Percentiles rank a stretch among this genome's conserved stretches.
Conservation (phyloP, 345 rosid genomes). For the Lenwebbia sp. region DNA sequence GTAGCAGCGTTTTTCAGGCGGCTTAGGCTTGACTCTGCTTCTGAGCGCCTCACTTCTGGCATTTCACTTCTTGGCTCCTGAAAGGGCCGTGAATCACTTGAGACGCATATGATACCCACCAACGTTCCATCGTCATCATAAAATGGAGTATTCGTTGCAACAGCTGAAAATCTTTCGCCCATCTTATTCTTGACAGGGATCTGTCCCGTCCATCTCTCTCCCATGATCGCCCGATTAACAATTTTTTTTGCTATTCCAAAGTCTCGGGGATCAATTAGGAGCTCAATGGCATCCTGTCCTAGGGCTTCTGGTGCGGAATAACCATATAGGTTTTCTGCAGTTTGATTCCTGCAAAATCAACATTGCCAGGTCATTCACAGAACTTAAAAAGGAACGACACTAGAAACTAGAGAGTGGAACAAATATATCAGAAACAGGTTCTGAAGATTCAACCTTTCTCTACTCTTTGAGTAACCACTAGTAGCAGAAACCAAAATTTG, state of each 20-base stretch:
- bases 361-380: neutral
- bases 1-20: conserved; percentile 36
- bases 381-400: neutral
- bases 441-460: neutral
- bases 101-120: conserved; percentile 72
- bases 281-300: conserved; percentile 56
- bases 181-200: conserved; percentile 72
- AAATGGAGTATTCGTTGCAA: conserved; percentile 68
- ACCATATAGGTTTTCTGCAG: conserved; percentile 84
- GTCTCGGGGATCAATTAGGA: conserved; percentile 62
- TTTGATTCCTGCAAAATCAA: conserved; percentile 57
- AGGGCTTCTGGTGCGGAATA: conserved; percentile 70
- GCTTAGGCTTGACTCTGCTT: conserved; percentile 37
- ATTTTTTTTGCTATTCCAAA: conserved; percentile 36
- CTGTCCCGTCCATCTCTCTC: conserved; percentile 92
- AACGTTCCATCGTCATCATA: conserved; percentile 62
- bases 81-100: conserved; percentile 46
- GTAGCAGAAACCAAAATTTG: neutral
- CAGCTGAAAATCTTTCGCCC: conserved; percentile 50
- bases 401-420: neutral
- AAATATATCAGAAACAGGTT: neutral
- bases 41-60: conserved; percentile 20
- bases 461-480: neutral
- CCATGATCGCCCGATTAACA: conserved; percentile 35
- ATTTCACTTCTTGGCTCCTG: conserved; percentile 23